Percentiles rank a stretch among this genome's conserved stretches.
phyloP scores from a whole-genome alignment of 768 basidiomycete genomes.

The Tricholomella constricta region DNA sequence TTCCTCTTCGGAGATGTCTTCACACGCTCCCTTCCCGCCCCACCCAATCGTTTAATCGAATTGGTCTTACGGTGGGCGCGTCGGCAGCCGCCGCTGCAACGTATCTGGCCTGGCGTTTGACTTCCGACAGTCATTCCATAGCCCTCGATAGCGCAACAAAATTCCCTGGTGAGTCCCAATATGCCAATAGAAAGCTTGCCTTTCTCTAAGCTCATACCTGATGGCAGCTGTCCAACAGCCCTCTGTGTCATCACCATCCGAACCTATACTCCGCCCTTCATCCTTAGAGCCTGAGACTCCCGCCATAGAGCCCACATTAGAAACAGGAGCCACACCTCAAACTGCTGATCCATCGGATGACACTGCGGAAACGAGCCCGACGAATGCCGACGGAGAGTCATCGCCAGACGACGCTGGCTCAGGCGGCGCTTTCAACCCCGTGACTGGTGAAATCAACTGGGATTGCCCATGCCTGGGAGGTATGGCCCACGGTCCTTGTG shows the following conservation, averaged over 20 bases:
- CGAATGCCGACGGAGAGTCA: constrained; percentile 10
- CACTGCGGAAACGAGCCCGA: background rate
- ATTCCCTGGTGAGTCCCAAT: constrained; percentile 25
- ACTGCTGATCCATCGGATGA: background rate
- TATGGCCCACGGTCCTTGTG: constrained; percentile 98
- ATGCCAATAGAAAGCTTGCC: background rate
- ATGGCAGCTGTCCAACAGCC: constrained; percentile 18
- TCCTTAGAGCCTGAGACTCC: constrained; percentile 4
- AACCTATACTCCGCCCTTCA: constrained; percentile 12
- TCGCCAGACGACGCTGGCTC: constrained; percentile 14
- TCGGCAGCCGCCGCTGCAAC: constrained; percentile 45
- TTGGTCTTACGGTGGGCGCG: constrained; percentile 41
- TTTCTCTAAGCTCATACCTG: background rate
- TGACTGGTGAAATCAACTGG: constrained; percentile 99
- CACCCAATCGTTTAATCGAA: constrained; percentile 25
- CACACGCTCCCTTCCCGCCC: constrained; percentile 41
- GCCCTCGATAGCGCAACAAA: constrained; percentile 45
- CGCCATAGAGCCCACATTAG: constrained; percentile 12
- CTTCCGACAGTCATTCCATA: constrained; percentile 41
- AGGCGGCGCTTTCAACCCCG: constrained; percentile 84
- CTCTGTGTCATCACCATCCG: constrained; percentile 17
- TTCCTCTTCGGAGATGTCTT: constrained; percentile 53
- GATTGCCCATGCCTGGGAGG: constrained; percentile 99
- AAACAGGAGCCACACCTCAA: background rate
- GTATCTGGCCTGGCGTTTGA: constrained; percentile 52